Conservation (phyloP, 176 grass and related monocot species). For the Paspalum vaginatum region DNA sequence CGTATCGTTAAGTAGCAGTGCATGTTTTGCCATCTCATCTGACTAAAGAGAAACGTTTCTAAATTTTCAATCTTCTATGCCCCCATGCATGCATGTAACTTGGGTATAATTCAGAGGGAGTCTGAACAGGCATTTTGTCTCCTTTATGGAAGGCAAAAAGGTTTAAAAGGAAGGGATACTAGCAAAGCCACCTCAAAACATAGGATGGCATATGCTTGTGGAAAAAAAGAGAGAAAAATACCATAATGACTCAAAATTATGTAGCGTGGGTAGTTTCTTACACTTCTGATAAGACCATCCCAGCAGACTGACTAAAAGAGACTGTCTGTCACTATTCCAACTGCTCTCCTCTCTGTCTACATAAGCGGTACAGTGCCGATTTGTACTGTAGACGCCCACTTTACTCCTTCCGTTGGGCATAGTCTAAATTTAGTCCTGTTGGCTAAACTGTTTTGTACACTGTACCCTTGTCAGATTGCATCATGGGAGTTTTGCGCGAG, state of each 20-base stretch:
- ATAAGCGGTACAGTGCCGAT: no score
- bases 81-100: neutral
- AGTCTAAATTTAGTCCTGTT: neutral
- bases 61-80: neutral
- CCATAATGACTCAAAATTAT: neutral
- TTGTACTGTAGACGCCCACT: no score
- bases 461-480: conserved; percentile 67
- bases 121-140: neutral
- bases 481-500: conserved; percentile 98
- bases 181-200: neutral
- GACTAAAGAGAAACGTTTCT: neutral
- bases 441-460: conserved; percentile 8
- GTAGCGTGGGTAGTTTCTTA: neutral
- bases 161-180: neutral
- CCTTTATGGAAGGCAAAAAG: neutral
- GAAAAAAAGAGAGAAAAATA: neutral
- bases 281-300: neutral
- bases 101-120: neutral
- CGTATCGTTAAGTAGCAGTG: neutral
- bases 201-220: neutral
- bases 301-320: no score
- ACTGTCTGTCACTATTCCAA: no score
- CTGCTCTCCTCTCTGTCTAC: no score
- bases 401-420: no score
- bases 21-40: neutral